Conservation (phyloP, 192 early-diverging fungal species). For the Chytriomyces sp. region DNA sequence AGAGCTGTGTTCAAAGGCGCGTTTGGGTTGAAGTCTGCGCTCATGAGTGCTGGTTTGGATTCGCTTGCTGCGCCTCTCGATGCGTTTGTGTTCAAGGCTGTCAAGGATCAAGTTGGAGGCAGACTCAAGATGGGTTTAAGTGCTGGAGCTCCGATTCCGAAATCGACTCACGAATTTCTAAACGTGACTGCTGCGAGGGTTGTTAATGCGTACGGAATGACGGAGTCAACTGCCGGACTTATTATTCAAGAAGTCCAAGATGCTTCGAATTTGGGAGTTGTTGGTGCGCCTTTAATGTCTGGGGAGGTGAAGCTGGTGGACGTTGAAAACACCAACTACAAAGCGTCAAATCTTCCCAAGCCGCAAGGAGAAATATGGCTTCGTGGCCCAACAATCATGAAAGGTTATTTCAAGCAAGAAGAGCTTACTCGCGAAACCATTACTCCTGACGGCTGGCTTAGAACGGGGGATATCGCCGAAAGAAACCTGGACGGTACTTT, state of each 20-base stretch:
- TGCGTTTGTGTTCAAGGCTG: conserved; percentile 77
- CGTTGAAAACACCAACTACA: not conserved
- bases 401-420: conserved; percentile 77
- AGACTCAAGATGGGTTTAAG: conserved; percentile 77
- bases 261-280: conserved; percentile 12
- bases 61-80: conserved; percentile 73
- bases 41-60: conserved; percentile 52
- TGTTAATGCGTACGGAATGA: conserved; percentile 84
- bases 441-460: conserved; percentile 80
- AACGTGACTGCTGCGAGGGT: conserved; percentile 74
- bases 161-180: conserved; percentile 84
- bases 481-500: conserved; percentile 72
- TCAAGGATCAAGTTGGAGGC: conserved; percentile 83
- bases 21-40: conserved; percentile 71
- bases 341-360: not conserved
- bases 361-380: conserved; percentile 80
- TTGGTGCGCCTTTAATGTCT: conserved; percentile 77
- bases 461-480: conserved; percentile 85
- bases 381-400: conserved; percentile 75
- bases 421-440: conserved; percentile 68
- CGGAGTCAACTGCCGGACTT: conserved; percentile 73
- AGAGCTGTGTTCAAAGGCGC: conserved; percentile 78
- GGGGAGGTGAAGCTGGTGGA: conserved; percentile 78
- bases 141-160: conserved; percentile 87
- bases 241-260: conserved; percentile 56